Conservation (phyloP, 257 asterid genomes). For the Solanum neorickii region DNA sequence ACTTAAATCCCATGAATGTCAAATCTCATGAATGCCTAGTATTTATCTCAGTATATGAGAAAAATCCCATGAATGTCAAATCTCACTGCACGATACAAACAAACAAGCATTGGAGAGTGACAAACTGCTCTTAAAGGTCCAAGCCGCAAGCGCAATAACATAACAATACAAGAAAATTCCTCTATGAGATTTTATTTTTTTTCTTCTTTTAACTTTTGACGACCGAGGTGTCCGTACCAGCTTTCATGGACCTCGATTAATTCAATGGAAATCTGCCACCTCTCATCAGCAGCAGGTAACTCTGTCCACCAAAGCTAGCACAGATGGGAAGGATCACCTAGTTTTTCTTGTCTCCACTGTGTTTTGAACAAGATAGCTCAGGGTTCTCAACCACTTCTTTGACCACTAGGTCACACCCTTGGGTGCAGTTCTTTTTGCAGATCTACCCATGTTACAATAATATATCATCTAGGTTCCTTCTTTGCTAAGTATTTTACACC, state of each 20-base stretch:
- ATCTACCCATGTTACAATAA: not conserved
- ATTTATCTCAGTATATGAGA: conserved; percentile 52
- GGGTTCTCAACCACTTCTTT: not conserved
- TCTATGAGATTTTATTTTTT: no score
- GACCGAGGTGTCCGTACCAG: not conserved
- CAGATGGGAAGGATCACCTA: not conserved
- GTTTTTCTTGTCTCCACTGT: not conserved
- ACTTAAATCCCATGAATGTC: conserved; percentile 29
- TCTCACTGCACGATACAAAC: not conserved
- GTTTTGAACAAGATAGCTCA: not conserved
- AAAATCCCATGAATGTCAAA: conserved; percentile 11
- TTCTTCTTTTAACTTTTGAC: not conserved
- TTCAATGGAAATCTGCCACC: not conserved
- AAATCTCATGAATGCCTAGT: conserved; percentile 24
- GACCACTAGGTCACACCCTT: not conserved
- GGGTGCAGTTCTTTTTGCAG: not conserved
- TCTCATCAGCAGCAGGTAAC: not conserved
- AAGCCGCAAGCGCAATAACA: not conserved
- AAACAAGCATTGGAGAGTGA: not conserved
- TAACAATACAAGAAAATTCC: not conserved
- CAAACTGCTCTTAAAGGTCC: not conserved
- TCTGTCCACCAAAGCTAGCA: not conserved
- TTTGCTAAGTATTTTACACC: not conserved
- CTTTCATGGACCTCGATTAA: not conserved
- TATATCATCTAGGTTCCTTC: not conserved